Evolutionary conservation across 2,329 filamentous ascomycete genomes (phyloP).

Genomic region (Acrocalymma vagum): DNA sequence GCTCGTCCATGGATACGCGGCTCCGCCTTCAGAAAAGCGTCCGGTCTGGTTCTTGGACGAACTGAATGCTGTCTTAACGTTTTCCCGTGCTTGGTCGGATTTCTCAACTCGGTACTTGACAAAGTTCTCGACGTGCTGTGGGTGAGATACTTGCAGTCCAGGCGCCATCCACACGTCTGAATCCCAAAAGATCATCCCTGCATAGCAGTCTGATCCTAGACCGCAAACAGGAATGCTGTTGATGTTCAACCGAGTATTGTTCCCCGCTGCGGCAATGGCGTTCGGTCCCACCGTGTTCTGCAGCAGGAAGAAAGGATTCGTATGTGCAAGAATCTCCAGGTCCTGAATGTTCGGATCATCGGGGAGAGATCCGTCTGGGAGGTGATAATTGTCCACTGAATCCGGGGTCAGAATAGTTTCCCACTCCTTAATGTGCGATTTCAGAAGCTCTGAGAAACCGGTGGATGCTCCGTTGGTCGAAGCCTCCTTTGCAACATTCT

Average conservation of each 20-base stretch:
- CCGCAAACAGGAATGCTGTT: slow-evolving; percentile 75
- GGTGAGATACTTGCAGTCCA: slow-evolving; percentile 70
- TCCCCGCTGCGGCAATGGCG: slow-evolving; percentile 58
- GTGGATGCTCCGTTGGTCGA: slow-evolving; percentile 57
- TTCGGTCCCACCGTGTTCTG: slow-evolving; percentile 65
- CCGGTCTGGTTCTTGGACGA: slow-evolving; percentile 68
- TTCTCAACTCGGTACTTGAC: slow-evolving; percentile 69
- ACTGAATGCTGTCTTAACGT: slow-evolving; percentile 63
- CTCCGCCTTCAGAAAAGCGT: slow-evolving; percentile 65
- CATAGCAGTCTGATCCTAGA: slow-evolving; percentile 72
- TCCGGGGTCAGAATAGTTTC: slow-evolving; percentile 65
- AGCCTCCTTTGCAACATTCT: slow-evolving; percentile 63
- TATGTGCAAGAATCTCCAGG: slow-evolving; percentile 62
- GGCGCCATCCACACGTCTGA: slow-evolving; percentile 75
- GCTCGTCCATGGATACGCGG: slow-evolving; percentile 74
- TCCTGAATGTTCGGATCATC: slow-evolving; percentile 65
- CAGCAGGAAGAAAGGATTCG: slow-evolving; percentile 65
- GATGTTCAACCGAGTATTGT: slow-evolving; percentile 62
- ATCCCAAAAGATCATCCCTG: slow-evolving; percentile 72
- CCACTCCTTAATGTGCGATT: slow-evolving; percentile 70
- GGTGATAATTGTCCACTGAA: slow-evolving; percentile 70
- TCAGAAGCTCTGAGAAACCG: slow-evolving; percentile 65
- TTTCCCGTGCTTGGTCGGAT: slow-evolving; percentile 67
- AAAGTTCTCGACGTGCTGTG: slow-evolving; percentile 68
- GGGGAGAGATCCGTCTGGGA: slow-evolving; percentile 66